Percentiles rank a stretch among this genome's conserved stretches.
These are phyloP conservation scores for Suillus paluster DNA, from an alignment of 768 basidiomycete species.

Conservation along the genomic window DNA sequence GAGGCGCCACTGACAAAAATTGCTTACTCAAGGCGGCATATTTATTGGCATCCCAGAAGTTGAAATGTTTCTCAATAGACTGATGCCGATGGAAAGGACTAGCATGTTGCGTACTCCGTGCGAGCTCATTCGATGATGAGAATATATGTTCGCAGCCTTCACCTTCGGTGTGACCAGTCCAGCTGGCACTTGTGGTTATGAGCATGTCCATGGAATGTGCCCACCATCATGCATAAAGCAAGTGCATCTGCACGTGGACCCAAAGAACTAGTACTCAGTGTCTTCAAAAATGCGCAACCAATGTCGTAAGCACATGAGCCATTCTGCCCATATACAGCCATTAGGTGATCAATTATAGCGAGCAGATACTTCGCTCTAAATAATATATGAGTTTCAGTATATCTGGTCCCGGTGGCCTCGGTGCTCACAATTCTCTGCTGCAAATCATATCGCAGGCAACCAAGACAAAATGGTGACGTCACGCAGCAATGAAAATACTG, in stretches of 20 bases:
- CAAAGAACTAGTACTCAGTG: slow-evolving; percentile 16
- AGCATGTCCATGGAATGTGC: slow-evolving; percentile 23
- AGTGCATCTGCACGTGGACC: slow-evolving; percentile 1
- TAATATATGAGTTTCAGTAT: not conserved
- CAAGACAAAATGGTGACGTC: no score
- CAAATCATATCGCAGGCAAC: no score
- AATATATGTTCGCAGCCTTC: slow-evolving; percentile 15
- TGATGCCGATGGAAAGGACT: slow-evolving; percentile 6
- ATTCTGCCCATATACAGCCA: slow-evolving; percentile 20
- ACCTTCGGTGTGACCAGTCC: slow-evolving; percentile 13
- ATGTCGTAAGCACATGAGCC: slow-evolving; percentile 30
- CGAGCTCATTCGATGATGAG: slow-evolving; percentile 10
- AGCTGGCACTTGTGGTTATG: slow-evolving; percentile 35
- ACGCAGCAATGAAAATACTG: no score
- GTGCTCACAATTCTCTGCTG: slow-evolving; percentile 1
- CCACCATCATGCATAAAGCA: slow-evolving; percentile 18
- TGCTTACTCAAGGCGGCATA: slow-evolving; percentile 25
- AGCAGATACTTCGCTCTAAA: slow-evolving; percentile 25
- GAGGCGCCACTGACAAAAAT: not conserved
- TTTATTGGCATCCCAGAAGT: slow-evolving; percentile 26
- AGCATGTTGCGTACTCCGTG: slow-evolving; percentile 3
- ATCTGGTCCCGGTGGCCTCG: not conserved
- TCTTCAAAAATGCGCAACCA: slow-evolving; percentile 25
- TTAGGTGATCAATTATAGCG: slow-evolving; percentile 19
- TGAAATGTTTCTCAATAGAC: slow-evolving; percentile 24